phyloP scores from a whole-genome alignment of 139 green algal genomes.

The Eudorina sp. region DNA sequence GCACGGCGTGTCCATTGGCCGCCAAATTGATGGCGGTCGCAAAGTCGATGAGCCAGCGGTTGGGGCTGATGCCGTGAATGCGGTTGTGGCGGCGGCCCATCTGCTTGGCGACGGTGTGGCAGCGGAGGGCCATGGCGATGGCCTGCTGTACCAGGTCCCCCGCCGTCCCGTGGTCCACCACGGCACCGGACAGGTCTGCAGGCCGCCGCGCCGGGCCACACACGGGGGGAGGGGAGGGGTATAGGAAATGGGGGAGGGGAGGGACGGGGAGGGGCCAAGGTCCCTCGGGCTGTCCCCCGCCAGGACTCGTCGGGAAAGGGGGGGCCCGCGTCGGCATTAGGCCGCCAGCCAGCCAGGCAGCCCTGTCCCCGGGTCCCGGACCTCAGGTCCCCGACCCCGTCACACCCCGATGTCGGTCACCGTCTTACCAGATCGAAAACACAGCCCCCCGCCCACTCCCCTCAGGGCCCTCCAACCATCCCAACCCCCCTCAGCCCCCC shows the following conservation, averaged over 20 bases:
- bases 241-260: not conserved
- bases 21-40: constrained; percentile 61
- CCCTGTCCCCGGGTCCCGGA: too few relatives aligned
- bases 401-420: too few relatives aligned
- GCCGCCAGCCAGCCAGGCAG: too few relatives aligned
- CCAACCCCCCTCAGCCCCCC: too few relatives aligned
- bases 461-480: too few relatives aligned
- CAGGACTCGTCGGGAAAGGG: too few relatives aligned
- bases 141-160: constrained; percentile 68
- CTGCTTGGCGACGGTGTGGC: constrained; percentile 35
- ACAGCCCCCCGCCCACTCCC: too few relatives aligned
- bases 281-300: too few relatives aligned
- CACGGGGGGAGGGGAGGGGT: not conserved
- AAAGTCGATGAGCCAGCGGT: constrained; percentile 62
- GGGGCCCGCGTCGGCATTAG: too few relatives aligned
- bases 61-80: constrained; percentile 49
- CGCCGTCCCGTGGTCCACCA: constrained; percentile 64
- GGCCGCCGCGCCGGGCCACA: not conserved
- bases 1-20: not conserved
- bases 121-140: constrained; percentile 52
- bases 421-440: too few relatives aligned
- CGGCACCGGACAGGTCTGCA: constrained; percentile 43
- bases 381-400: too few relatives aligned
- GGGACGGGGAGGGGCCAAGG: not conserved
- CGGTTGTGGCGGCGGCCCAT: constrained; percentile 59